These are phyloP conservation scores for Boletellus ananas DNA, from an alignment of 768 basidiomycete genomes.

Conservation along the genomic window DNA sequence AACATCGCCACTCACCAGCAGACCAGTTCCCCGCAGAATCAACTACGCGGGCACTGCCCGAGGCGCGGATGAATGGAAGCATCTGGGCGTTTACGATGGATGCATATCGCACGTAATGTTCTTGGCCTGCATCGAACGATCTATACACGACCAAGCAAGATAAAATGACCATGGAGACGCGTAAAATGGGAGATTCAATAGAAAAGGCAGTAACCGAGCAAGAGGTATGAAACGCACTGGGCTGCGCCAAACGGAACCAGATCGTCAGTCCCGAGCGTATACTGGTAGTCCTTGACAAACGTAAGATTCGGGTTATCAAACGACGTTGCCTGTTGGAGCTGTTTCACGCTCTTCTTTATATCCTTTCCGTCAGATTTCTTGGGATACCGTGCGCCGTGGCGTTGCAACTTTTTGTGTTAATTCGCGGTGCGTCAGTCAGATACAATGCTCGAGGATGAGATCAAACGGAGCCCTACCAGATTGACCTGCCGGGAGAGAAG, in stretches of 20 bases:
- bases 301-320: constrained; percentile 42
- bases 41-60: constrained; percentile 52
- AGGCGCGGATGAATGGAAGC: constrained; percentile 50
- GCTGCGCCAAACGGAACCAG: constrained; percentile 63
- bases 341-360: constrained; percentile 47
- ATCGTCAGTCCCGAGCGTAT: constrained; percentile 51
- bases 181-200: constrained; percentile 40
- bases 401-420: constrained; percentile 53
- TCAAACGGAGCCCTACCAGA: too few species aligned
- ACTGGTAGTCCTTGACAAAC: constrained; percentile 56
- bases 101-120: constrained; percentile 49
- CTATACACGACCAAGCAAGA: constrained; percentile 20
- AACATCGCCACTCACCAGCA: constrained; percentile 37
- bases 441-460: too few species aligned
- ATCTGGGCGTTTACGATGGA: constrained; percentile 40
- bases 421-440: too few species aligned
- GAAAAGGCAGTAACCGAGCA: too few species aligned
- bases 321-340: constrained; percentile 44
- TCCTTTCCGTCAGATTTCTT: constrained; percentile 40
- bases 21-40: constrained; percentile 66
- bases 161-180: not conserved
- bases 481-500: too few species aligned
- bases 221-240: constrained; percentile 49
- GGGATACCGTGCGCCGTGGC: constrained; percentile 77
- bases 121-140: constrained; percentile 47